These are phyloP conservation scores for Pseudoscleropodium purum DNA, from an alignment of 225 moss, liverwort and hornwort genomes.

Conservation along the genomic window DNA sequence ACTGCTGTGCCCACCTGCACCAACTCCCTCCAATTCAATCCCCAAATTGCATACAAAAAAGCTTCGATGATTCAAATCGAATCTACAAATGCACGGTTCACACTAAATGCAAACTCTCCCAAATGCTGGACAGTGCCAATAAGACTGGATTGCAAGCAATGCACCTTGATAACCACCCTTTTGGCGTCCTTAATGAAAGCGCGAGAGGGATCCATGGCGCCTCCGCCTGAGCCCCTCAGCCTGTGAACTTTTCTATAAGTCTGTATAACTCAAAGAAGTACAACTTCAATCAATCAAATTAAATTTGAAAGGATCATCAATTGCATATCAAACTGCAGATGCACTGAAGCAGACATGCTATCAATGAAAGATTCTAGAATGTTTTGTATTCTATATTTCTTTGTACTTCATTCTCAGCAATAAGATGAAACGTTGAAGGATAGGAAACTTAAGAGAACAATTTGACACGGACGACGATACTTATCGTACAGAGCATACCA, in stretches of 20 bases:
- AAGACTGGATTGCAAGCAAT: background rate
- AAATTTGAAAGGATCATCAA: background rate
- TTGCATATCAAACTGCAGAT: background rate
- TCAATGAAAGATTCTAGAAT: background rate
- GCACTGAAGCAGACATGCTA: background rate
- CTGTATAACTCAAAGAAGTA: background rate
- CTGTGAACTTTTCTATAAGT: background rate
- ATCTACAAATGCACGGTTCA: background rate
- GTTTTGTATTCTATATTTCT: too few relatives aligned
- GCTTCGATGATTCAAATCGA: background rate
- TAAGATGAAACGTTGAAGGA: too few relatives aligned
- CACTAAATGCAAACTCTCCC: background rate
- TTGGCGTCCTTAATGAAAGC: conserved; percentile 57
- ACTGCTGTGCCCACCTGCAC: conserved; percentile 77
- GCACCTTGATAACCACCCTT: conserved; percentile 71
- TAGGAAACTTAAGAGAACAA: too few relatives aligned
- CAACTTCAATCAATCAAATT: background rate
- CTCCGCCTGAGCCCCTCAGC: too few relatives aligned
- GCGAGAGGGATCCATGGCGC: conserved; percentile 59
- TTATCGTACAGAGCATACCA: too few relatives aligned
- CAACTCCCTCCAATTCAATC: background rate
- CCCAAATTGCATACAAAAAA: background rate
- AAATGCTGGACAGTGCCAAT: background rate
- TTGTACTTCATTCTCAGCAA: too few relatives aligned
- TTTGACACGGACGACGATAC: too few relatives aligned